Percentiles rank a stretch among this genome's conserved stretches.
Conservation (phyloP, 306 rosid genomes). For the Purshia tridentata region DNA sequence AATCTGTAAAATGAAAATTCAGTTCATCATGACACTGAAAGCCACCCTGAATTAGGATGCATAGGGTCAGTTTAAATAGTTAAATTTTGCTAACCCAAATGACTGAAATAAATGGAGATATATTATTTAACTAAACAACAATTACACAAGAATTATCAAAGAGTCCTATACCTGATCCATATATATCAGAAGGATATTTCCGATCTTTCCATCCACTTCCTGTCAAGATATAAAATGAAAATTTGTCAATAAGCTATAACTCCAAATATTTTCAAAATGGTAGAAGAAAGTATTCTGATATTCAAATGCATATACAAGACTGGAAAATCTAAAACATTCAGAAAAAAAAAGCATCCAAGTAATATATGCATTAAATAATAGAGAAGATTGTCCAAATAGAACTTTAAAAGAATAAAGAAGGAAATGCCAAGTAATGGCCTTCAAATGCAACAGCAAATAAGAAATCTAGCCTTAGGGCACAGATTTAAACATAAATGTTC, state of each 20-base stretch:
- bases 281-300: neutral
- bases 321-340: neutral
- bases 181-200: conserved; percentile 42
- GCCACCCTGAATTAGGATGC: conserved; percentile 16
- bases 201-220: conserved; percentile 40
- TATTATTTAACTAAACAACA: neutral
- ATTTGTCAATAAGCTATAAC: neutral
- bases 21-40: conserved; percentile 28
- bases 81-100: neutral
- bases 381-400: neutral
- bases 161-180: conserved; percentile 51
- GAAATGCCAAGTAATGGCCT: neutral
- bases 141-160: neutral
- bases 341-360: neutral
- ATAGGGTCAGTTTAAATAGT: conserved; percentile 7
- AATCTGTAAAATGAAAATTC: conserved; percentile 50
- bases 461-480: neutral
- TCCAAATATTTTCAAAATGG: neutral
- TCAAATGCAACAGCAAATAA: conserved; percentile 1
- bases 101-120: conserved; percentile 11
- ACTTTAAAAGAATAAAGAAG: neutral
- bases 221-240: conserved; percentile 17
- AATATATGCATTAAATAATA: neutral
- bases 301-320: neutral
- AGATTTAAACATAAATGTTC: neutral